phyloP scores from a whole-genome alignment of 192 early-diverging fungal species.

The Neocallimastix lanati region DNA sequence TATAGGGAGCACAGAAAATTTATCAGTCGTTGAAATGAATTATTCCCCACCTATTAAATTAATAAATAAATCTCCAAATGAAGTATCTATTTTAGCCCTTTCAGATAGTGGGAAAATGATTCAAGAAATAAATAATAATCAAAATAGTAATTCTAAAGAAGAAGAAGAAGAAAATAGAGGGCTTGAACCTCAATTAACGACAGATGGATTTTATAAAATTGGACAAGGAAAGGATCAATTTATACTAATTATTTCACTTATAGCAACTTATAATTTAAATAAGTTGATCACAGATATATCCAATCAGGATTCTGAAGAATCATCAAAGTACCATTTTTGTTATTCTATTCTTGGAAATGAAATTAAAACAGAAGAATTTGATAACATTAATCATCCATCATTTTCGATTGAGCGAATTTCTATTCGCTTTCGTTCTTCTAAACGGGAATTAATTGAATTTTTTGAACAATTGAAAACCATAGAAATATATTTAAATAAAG shows the following conservation, averaged over 20 bases:
- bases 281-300: neutral
- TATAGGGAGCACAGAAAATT: neutral
- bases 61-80: neutral
- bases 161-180: neutral
- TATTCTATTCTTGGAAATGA: slow-evolving; percentile 27
- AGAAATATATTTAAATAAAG: neutral
- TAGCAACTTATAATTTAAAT: slow-evolving; percentile 11
- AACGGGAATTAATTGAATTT: slow-evolving; percentile 8
- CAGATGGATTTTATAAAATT: slow-evolving; percentile 22
- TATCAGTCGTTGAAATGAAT: neutral
- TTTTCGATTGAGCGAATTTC: slow-evolving; percentile 29
- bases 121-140: no score
- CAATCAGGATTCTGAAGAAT: neutral
- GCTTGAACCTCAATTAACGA: slow-evolving; percentile 4
- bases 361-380: slow-evolving; percentile 21
- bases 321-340: slow-evolving; percentile 10
- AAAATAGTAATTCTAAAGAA: neutral
- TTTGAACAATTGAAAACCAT: neutral
- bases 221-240: slow-evolving; percentile 9
- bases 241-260: slow-evolving; percentile 17
- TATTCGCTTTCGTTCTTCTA: slow-evolving; percentile 15
- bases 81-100: neutral
- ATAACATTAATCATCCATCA: slow-evolving; percentile 10
- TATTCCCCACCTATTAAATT: neutral
- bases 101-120: no score